Evolutionary conservation across 1,284 basidiomycete species (phyloP).

Genomic region (Psilocybe mexicana): DNA sequence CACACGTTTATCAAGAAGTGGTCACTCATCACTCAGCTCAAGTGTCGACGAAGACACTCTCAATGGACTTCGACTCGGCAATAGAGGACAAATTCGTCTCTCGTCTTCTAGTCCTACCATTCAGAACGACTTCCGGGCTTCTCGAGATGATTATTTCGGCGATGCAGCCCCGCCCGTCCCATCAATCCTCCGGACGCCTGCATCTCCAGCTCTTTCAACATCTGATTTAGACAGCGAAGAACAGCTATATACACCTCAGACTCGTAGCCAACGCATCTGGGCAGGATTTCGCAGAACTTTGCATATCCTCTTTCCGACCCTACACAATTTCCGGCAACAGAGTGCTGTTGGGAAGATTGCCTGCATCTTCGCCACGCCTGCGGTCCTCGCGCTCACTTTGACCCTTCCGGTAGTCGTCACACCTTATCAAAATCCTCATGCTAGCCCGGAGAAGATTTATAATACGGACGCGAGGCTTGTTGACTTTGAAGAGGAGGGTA

Average conservation of each 20-base stretch:
- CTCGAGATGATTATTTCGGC: slow-evolving; percentile 26
- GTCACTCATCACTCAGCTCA: slow-evolving; percentile 27
- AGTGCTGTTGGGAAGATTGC: slow-evolving; percentile 73
- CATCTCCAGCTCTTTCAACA: slow-evolving; percentile 53
- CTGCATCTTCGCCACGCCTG: slow-evolving; percentile 82
- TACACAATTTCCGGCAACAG: slow-evolving; percentile 77
- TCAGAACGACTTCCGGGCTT: slow-evolving; percentile 6
- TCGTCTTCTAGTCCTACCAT: slow-evolving; percentile 7
- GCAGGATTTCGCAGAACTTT: slow-evolving; percentile 42
- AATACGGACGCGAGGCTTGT: slow-evolving; percentile 46
- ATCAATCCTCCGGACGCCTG: slow-evolving; percentile 56
- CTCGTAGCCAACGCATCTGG: slow-evolving; percentile 43
- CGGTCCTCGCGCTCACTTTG: slow-evolving; percentile 82
- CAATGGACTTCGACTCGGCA: slow-evolving; percentile 21
- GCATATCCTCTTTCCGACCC: slow-evolving; percentile 83
- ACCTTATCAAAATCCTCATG: slow-evolving; percentile 45
- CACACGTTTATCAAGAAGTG: slow-evolving; percentile 33
- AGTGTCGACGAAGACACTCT: slow-evolving; percentile 32
- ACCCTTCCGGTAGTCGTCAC: slow-evolving; percentile 89
- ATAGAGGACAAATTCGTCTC: slow-evolving; percentile 10
- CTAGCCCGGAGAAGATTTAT: slow-evolving; percentile 48
- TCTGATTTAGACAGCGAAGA: slow-evolving; percentile 43
- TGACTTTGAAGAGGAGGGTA: slow-evolving; percentile 72
- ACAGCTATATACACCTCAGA: slow-evolving; percentile 39
- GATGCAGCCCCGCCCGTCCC: slow-evolving; percentile 38